phyloP scores from a whole-genome alignment of 306 rosid species.

The Malus orientalis region DNA sequence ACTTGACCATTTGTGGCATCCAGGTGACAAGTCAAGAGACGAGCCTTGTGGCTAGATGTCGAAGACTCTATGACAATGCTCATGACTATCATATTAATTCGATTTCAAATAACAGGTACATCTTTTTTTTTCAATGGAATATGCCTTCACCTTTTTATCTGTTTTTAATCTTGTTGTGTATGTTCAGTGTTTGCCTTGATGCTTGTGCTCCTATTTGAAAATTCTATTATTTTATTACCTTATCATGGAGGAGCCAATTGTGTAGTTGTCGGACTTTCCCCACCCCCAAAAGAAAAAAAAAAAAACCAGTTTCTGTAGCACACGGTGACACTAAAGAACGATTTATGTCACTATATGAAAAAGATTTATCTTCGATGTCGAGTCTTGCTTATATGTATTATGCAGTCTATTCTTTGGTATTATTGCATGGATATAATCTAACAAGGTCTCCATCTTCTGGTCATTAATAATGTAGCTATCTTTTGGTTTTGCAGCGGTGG shows the following conservation, averaged over 20 bases:
- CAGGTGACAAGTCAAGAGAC: no score
- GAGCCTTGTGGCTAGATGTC: no score
- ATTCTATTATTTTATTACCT: no score
- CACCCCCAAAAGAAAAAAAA: neutral
- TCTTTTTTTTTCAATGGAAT: neutral
- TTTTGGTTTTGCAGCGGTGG: constrained; percentile 67
- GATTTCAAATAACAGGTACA: no score
- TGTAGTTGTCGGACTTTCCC: neutral
- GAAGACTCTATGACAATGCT: no score
- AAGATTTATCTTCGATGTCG: neutral
- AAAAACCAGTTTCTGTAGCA: neutral
- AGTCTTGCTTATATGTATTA: neutral
- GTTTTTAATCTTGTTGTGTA: neutral
- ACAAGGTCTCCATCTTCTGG: neutral
- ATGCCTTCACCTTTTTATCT: neutral
- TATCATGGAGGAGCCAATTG: neutral
- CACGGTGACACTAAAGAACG: neutral
- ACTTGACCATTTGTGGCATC: no score
- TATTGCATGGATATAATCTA: neutral
- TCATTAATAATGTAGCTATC: neutral
- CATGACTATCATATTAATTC: no score
- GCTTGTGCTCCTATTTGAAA: neutral
- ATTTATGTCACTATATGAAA: neutral
- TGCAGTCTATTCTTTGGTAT: neutral
- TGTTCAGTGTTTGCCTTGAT: constrained; percentile 1